These are phyloP conservation scores for Penicillium cataractarum DNA, from an alignment of 495 filamentous ascomycete species.

Conservation along the genomic window DNA sequence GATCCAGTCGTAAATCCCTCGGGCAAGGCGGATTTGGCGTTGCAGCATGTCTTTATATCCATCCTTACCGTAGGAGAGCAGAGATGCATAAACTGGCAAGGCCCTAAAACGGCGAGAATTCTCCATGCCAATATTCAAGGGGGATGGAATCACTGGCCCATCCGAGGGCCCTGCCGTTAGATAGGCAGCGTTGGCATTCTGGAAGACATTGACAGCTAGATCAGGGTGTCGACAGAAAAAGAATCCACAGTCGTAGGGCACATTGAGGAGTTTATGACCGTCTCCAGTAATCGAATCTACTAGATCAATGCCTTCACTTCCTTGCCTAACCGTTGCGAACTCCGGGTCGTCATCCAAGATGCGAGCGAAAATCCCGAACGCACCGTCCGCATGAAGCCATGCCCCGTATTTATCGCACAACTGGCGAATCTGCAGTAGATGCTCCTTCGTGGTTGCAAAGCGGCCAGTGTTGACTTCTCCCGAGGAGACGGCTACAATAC, in stretches of 20 bases:
- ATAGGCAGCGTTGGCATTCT: slow-evolving; percentile 87
- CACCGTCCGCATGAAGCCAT: slow-evolving; percentile 92
- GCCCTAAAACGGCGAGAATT: slow-evolving; percentile 92
- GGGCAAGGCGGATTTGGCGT: slow-evolving; percentile 70
- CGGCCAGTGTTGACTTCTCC: slow-evolving; percentile 91
- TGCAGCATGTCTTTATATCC: slow-evolving; percentile 74
- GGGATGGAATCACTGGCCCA: slow-evolving; percentile 64
- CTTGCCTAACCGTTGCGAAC: slow-evolving; percentile 57
- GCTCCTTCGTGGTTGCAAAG: slow-evolving; percentile 66
- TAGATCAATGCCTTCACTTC: slow-evolving; percentile 71
- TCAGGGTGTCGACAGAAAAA: slow-evolving; percentile 71
- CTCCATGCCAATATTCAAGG: slow-evolving; percentile 85
- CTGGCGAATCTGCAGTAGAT: slow-evolving; percentile 65
- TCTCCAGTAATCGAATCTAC: slow-evolving; percentile 88
- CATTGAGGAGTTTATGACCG: slow-evolving; percentile 91
- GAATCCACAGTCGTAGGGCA: slow-evolving; percentile 93
- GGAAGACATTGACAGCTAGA: slow-evolving; percentile 65
- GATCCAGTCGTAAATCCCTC: slow-evolving; percentile 66
- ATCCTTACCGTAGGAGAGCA: slow-evolving; percentile 71
- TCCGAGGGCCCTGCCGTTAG: slow-evolving; percentile 52
- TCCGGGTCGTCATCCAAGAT: slow-evolving; percentile 61
- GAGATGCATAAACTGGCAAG: slow-evolving; percentile 80
- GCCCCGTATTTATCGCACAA: slow-evolving; percentile 75
- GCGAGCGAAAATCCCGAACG: slow-evolving; percentile 85
- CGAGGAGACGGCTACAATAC: slow-evolving; percentile 76